Conservation (phyloP, 257 asterid species). For the Mentha longifolia region DNA sequence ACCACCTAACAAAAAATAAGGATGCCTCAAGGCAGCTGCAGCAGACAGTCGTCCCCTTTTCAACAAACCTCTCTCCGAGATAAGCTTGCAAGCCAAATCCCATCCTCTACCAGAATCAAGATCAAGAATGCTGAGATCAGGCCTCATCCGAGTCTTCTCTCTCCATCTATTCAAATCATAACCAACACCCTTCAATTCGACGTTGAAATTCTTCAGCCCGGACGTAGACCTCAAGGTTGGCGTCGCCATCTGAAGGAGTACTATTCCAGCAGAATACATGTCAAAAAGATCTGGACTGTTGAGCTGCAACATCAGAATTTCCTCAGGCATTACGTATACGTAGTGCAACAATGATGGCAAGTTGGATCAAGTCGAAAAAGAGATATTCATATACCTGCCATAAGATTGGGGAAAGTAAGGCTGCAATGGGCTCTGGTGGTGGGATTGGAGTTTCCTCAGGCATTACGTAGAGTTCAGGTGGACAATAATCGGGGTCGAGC, state of each 20-base stretch:
- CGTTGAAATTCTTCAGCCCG: slow-evolving; percentile 80
- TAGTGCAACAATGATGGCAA: too few species aligned
- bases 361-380: too few species aligned
- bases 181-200: slow-evolving; percentile 70
- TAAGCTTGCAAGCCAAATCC: slow-evolving; percentile 90
- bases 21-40: slow-evolving; percentile 91
- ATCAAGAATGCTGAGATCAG: slow-evolving; percentile 80
- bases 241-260: slow-evolving; percentile 86
- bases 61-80: slow-evolving; percentile 69
- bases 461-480: slow-evolving; percentile 96
- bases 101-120: slow-evolving; percentile 97
- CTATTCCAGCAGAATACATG: slow-evolving; percentile 94
- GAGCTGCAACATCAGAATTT: slow-evolving; percentile 54
- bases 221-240: slow-evolving; percentile 75
- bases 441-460: slow-evolving; percentile 98
- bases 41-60: slow-evolving; percentile 79
- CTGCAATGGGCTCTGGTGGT: slow-evolving; percentile 97
- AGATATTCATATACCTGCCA: slow-evolving; percentile 69
- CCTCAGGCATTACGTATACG: too few species aligned
- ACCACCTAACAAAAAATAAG: slow-evolving; percentile 87
- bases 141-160: slow-evolving; percentile 68
- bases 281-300: slow-evolving; percentile 95
- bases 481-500: slow-evolving; percentile 95
- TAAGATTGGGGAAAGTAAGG: slow-evolving; percentile 82
- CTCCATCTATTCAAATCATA: slow-evolving; percentile 91